These are phyloP conservation scores for Orychophragmus violaceus DNA, from an alignment of 345 rosid genomes.

Conservation along the genomic window DNA sequence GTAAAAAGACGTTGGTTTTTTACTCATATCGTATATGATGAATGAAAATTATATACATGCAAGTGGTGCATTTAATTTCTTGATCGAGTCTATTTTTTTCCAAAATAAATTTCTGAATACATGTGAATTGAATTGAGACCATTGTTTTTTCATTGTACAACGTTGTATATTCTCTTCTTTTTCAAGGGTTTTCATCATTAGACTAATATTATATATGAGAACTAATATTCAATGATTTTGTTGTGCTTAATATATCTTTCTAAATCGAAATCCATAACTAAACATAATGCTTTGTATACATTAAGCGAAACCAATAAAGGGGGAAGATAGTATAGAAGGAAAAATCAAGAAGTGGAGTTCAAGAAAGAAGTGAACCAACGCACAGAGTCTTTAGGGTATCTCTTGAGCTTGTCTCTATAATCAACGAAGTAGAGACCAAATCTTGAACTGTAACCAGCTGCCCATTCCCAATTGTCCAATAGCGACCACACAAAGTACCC, in stretches of 20 bases:
- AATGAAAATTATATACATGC: background rate
- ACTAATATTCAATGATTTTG: background rate
- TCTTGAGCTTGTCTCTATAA: slow-evolving; percentile 69
- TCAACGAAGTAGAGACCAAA: slow-evolving; percentile 92
- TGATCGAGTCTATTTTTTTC: background rate
- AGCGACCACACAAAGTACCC: slow-evolving; percentile 92
- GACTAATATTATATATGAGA: too few species aligned
- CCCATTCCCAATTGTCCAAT: slow-evolving; percentile 96
- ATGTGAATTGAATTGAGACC: background rate
- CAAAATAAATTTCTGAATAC: background rate
- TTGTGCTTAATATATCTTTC: background rate
- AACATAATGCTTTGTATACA: background rate
- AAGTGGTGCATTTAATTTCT: background rate
- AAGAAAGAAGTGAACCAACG: slow-evolving; percentile 91
- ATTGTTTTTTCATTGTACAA: background rate
- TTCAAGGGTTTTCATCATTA: background rate
- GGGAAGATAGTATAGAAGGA: background rate
- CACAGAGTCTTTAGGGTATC: slow-evolving; percentile 86
- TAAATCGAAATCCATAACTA: background rate
- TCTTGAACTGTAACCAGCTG: slow-evolving; percentile 79
- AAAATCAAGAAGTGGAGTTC: slow-evolving; percentile 31
- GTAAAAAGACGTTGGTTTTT: background rate
- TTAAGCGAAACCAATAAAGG: background rate
- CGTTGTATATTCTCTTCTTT: background rate
- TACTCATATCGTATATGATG: background rate